Percentiles rank a stretch among this genome's conserved stretches.
phyloP scores from a whole-genome alignment of 345 rosid genomes.

The Hibiscus syriacus region DNA sequence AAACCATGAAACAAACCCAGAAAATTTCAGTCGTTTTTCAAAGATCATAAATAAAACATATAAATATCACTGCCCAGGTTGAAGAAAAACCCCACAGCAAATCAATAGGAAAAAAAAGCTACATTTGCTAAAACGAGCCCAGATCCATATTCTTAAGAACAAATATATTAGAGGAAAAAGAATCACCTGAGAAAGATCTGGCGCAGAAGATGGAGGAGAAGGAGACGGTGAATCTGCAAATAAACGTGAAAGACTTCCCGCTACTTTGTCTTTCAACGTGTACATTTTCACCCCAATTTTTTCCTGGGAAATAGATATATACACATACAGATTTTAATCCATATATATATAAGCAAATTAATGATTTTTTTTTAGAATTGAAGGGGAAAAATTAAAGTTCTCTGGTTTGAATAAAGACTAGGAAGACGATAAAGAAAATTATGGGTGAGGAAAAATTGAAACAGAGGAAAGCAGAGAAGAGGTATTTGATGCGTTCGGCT shows the following conservation, averaged over 20 bases:
- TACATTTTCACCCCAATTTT: constrained; percentile 21
- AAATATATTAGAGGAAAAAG: not conserved
- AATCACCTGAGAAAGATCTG: constrained; percentile 41
- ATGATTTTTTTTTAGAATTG: not conserved
- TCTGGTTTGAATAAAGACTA: not conserved
- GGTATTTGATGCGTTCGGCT: not conserved
- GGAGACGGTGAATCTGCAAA: constrained; percentile 46
- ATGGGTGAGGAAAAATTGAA: constrained; percentile 4
- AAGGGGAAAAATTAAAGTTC: not conserved
- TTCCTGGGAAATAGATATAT: not conserved
- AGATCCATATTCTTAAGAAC: constrained; percentile 15
- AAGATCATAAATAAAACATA: not conserved
- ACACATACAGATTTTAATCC: not conserved
- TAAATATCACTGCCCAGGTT: not conserved
- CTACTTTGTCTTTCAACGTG: constrained; percentile 58
- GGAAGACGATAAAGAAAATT: not conserved
- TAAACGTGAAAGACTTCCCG: constrained; percentile 64
- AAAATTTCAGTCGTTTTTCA: not conserved
- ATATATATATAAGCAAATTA: not conserved
- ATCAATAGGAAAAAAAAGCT: not conserved
- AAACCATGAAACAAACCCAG: too few relatives aligned
- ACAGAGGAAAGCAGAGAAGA: not conserved
- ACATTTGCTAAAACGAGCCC: not conserved
- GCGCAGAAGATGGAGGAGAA: constrained; percentile 31
- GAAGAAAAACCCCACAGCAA: too few relatives aligned